Percentiles rank a stretch among this genome's conserved stretches.
These are phyloP conservation scores for Kokia cookei DNA, from an alignment of 441 rosid genomes.

Conservation along the genomic window DNA sequence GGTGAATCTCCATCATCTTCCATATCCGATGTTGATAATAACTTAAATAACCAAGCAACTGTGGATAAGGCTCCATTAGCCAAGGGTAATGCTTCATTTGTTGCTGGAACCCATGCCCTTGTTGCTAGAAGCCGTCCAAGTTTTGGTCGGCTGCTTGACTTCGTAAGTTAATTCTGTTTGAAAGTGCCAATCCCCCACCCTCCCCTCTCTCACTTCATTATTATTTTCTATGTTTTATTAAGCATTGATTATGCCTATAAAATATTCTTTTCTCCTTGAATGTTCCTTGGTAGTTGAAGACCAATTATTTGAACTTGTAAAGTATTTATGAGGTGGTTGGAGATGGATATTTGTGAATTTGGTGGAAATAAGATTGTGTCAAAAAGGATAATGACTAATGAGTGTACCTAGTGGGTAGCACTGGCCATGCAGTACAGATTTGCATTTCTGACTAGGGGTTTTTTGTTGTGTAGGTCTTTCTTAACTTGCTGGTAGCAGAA, in stretches of 20 bases:
- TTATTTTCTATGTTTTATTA: neutral
- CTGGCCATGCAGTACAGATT: neutral
- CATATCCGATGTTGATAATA: constrained; percentile 75
- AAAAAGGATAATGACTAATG: neutral
- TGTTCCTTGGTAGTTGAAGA: neutral
- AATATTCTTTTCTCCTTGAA: neutral
- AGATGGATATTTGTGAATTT: neutral
- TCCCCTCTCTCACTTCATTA: neutral
- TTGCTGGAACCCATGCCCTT: constrained; percentile 40
- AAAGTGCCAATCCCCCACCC: neutral
- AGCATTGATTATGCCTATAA: neutral
- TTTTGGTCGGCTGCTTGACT: constrained; percentile 50
- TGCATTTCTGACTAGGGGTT: neutral
- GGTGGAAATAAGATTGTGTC: neutral
- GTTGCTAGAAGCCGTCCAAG: constrained; percentile 40
- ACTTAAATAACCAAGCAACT: constrained; percentile 47
- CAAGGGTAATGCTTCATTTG: constrained; percentile 41
- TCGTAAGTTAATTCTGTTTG: constrained; percentile 50
- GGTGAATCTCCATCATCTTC: constrained; percentile 95
- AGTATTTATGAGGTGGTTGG: neutral
- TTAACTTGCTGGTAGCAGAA: neutral
- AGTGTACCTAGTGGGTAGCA: neutral
- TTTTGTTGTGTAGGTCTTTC: neutral
- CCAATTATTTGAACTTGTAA: neutral
- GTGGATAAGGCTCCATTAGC: constrained; percentile 43